These are phyloP conservation scores for Talaromyces sp. DNA, from an alignment of 2,329 filamentous ascomycete species.

Conservation along the genomic window DNA sequence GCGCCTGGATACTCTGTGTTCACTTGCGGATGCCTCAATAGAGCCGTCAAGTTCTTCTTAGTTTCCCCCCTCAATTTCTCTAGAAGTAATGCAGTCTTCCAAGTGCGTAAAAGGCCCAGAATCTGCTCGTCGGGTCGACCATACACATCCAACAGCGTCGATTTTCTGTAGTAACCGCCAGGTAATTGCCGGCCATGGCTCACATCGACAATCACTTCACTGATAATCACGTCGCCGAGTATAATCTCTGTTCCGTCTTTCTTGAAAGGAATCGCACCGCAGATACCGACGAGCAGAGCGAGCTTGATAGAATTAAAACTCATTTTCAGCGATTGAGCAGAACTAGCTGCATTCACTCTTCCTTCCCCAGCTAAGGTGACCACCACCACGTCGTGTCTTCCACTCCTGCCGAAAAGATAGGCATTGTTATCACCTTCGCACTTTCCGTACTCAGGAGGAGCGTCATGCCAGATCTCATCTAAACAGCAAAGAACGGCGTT, in stretches of 20 bases:
- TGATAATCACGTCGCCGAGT: slow-evolving; percentile 33
- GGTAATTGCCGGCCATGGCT: slow-evolving; percentile 28
- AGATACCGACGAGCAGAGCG: slow-evolving; percentile 39
- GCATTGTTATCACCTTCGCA: slow-evolving; percentile 27
- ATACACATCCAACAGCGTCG: slow-evolving; percentile 7
- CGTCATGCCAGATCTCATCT: slow-evolving; percentile 30
- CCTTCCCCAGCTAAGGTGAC: slow-evolving; percentile 30
- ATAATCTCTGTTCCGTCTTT: slow-evolving; percentile 11
- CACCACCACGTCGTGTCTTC: slow-evolving; percentile 30
- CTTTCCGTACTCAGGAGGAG: slow-evolving; percentile 22
- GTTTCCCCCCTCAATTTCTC: not conserved
- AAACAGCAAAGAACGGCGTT: slow-evolving; percentile 28
- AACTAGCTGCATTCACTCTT: slow-evolving; percentile 24
- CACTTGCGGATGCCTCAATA: slow-evolving; percentile 20
- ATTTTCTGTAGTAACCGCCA: slow-evolving; percentile 23
- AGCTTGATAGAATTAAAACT: slow-evolving; percentile 32
- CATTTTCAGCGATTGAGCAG: slow-evolving; percentile 28
- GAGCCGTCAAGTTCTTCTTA: slow-evolving; percentile 14
- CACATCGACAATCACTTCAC: slow-evolving; percentile 23
- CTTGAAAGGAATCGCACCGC: slow-evolving; percentile 35
- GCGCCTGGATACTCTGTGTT: slow-evolving; percentile 20
- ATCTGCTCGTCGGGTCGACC: slow-evolving; percentile 6
- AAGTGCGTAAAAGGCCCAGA: not conserved
- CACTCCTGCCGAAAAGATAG: slow-evolving; percentile 29
- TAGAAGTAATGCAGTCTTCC: slow-evolving; percentile 23